These are phyloP conservation scores for Cryptococcus sp. DNA, from an alignment of 1,284 basidiomycete genomes.

Conservation along the genomic window DNA sequence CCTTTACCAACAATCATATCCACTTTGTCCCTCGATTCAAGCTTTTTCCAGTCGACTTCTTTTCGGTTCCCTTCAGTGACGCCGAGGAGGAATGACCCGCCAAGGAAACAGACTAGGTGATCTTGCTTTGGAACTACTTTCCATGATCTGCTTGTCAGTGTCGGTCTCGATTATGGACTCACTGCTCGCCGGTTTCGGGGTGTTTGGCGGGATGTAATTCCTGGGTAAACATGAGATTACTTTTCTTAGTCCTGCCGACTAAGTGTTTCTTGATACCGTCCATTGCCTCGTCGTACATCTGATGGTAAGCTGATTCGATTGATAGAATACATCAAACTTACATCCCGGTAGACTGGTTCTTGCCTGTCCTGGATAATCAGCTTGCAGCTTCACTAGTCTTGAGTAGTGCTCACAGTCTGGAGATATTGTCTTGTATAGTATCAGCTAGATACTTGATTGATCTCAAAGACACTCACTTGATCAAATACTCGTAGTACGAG, in stretches of 20 bases:
- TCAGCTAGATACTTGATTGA: too few relatives aligned
- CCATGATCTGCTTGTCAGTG: slow-evolving; percentile 56
- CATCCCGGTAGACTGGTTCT: slow-evolving; percentile 73
- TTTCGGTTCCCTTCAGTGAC: slow-evolving; percentile 66
- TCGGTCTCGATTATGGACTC: not conserved
- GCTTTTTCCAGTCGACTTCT: slow-evolving; percentile 25
- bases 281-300: slow-evolving; percentile 87
- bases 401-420: slow-evolving; percentile 51
- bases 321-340: slow-evolving; percentile 38
- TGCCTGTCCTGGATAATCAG: slow-evolving; percentile 58
- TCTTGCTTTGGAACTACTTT: slow-evolving; percentile 80
- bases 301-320: not conserved
- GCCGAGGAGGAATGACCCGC: slow-evolving; percentile 84
- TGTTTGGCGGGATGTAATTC: slow-evolving; percentile 58
- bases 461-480: slow-evolving; percentile 59
- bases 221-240: slow-evolving; percentile 69
- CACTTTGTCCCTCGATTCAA: slow-evolving; percentile 58
- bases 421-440: slow-evolving; percentile 51
- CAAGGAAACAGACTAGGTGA: slow-evolving; percentile 92
- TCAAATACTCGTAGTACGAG: slow-evolving; percentile 89
- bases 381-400: too few relatives aligned
- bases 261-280: slow-evolving; percentile 72
- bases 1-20: slow-evolving; percentile 81
- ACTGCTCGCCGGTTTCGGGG: slow-evolving; percentile 8
- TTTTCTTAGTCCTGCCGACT: slow-evolving; percentile 59